Conservation (phyloP, 179 eudicot species). For the Corrigiola litoralis region DNA sequence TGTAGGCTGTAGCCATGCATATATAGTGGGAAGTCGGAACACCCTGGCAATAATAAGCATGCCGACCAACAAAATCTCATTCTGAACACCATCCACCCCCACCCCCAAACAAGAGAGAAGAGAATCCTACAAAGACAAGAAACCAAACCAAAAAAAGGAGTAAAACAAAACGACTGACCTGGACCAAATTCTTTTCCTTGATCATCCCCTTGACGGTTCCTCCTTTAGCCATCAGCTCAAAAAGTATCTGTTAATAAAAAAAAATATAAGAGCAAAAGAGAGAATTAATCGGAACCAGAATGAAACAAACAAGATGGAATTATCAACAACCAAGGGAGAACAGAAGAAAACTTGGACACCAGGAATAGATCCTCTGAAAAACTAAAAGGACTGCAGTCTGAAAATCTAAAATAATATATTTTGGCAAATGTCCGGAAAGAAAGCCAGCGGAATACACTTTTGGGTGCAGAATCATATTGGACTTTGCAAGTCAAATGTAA, state of each 20-base stretch:
- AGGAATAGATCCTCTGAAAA: too few relatives aligned
- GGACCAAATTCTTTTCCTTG: constrained; percentile 83
- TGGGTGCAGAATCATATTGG: too few relatives aligned
- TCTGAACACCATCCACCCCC: not conserved
- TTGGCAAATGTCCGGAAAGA: too few relatives aligned
- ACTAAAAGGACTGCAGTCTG: too few relatives aligned
- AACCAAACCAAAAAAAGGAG: not conserved
- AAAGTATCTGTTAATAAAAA: constrained; percentile 51
- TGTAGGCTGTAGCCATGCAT: not conserved
- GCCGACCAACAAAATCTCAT: not conserved
- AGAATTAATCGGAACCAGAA: not conserved
- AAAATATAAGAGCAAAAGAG: not conserved
- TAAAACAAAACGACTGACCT: constrained; percentile 41
- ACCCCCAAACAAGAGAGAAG: not conserved
- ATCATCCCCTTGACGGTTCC: constrained; percentile 92
- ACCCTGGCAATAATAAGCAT: not conserved
- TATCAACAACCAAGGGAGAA: too few relatives aligned
- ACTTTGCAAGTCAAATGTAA: too few relatives aligned
- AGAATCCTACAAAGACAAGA: not conserved
- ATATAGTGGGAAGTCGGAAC: not conserved
- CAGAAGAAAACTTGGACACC: too few relatives aligned
- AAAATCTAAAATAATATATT: too few relatives aligned
- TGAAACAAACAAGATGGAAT: too few relatives aligned
- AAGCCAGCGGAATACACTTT: too few relatives aligned
- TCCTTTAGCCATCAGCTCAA: constrained; percentile 89